phyloP scores from a whole-genome alignment of 257 asterid genomes.

The Sherardia arvensis region DNA sequence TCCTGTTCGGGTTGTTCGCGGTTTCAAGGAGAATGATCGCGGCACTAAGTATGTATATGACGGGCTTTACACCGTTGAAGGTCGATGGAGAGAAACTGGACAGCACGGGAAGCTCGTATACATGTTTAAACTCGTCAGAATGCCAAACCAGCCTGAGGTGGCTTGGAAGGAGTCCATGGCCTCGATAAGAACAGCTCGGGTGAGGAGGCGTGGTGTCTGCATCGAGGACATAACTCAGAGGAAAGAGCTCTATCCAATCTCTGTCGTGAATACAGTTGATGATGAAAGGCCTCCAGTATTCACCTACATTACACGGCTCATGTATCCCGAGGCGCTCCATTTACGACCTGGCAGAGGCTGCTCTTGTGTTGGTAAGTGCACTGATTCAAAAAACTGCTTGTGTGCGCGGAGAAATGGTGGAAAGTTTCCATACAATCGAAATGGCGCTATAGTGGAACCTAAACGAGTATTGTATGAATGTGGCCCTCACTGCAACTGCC shows the following conservation, averaged over 20 bases:
- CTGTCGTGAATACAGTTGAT: too few relatives aligned
- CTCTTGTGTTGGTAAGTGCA: conserved; percentile 57
- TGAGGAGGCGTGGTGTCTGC: conserved; percentile 53
- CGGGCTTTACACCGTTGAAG: conserved; percentile 64
- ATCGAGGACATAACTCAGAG: conserved; percentile 53
- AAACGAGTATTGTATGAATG: conserved; percentile 72
- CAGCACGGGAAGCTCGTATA: conserved; percentile 54
- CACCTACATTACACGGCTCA: too few relatives aligned
- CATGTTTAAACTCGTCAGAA: conserved; percentile 65
- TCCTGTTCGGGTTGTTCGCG: conserved; percentile 81
- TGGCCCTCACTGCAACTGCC: conserved; percentile 79
- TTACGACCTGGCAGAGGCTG: conserved; percentile 51
- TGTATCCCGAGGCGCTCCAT: conserved; percentile 50
- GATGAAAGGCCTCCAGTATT: too few relatives aligned
- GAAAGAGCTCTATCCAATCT: too few relatives aligned
- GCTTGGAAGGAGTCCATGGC: conserved; percentile 60
- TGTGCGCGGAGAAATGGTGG: conserved; percentile 66
- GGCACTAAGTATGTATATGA: conserved; percentile 65
- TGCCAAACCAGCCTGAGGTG: conserved; percentile 71
- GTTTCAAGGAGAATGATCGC: conserved; percentile 41
- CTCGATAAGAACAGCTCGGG: conserved; percentile 26
- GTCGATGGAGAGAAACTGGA: conserved; percentile 40
- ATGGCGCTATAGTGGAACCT: conserved; percentile 66
- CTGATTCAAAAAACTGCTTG: conserved; percentile 38
- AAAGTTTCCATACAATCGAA: conserved; percentile 62